Evolutionary conservation across 2,329 filamentous ascomycete species (phyloP).

Genomic region (Clarireedia paspali): DNA sequence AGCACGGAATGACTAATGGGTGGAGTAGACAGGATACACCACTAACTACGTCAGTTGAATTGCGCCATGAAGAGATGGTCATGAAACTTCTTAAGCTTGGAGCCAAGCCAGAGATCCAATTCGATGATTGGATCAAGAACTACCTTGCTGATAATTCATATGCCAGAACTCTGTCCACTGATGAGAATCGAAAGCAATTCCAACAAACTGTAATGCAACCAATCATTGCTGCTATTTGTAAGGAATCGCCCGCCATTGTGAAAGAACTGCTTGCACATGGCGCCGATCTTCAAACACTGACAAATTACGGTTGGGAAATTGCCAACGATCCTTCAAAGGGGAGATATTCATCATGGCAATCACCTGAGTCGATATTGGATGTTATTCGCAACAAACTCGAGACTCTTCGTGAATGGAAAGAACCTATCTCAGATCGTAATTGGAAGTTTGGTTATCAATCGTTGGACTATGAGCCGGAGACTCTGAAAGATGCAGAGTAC

Average conservation of each 20-base stretch:
- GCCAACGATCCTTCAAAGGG: conserved; percentile 12
- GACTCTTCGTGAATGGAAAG: conserved; percentile 32
- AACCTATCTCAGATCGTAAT: conserved; percentile 5
- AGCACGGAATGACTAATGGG: conserved; percentile 40
- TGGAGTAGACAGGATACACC: conserved; percentile 35
- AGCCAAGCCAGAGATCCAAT: conserved; percentile 50
- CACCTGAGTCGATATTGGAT: conserved; percentile 48
- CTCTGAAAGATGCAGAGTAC: conserved; percentile 34
- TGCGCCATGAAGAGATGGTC: conserved; percentile 44
- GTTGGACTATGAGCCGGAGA: conserved; percentile 15
- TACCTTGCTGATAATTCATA: conserved; percentile 37
- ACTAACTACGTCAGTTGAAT: conserved; percentile 50
- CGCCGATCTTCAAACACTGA: conserved; percentile 55
- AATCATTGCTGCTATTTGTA: conserved; percentile 51
- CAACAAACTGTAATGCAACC: conserved; percentile 50
- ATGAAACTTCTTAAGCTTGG: conserved; percentile 57
- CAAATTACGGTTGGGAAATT: neutral
- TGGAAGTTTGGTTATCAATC: neutral
- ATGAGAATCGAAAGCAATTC: conserved; percentile 44
- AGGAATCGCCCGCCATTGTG: conserved; percentile 40
- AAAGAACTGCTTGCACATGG: conserved; percentile 52
- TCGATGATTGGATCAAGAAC: conserved; percentile 56
- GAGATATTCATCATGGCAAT: conserved; percentile 29
- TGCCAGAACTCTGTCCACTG: conserved; percentile 32
- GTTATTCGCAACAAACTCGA: conserved; percentile 45